A percentile compares a stretch with the other conserved stretches of the same genome.
Evolutionary conservation across 1,284 basidiomycete genomes (phyloP).

Genomic region (Sanghuangporus weigelae): DNA sequence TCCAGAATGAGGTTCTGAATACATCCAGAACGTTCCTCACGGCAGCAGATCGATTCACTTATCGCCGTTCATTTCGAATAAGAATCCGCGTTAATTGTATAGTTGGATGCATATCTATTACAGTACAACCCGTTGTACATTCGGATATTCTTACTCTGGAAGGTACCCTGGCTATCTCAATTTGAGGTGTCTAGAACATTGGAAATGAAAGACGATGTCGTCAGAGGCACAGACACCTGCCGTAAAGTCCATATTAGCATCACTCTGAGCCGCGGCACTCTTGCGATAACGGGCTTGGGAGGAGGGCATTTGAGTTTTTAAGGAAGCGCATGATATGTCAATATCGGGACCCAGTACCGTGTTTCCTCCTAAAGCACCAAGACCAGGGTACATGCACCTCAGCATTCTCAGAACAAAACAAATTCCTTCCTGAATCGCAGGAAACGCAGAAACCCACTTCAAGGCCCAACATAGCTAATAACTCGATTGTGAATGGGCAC

Average conservation of each 20-base stretch:
- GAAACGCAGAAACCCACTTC: neutral
- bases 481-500: neutral
- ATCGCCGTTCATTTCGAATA: too few species aligned
- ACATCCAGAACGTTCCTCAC: too few species aligned
- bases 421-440: neutral
- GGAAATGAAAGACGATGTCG: neutral
- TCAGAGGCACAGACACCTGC: neutral
- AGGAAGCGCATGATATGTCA: neutral
- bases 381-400: neutral
- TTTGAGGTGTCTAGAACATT: neutral
- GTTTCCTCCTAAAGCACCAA: neutral
- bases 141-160: too few species aligned
- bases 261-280: neutral
- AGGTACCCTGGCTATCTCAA: too few species aligned
- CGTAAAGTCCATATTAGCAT: neutral
- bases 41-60: too few species aligned
- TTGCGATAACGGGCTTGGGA: neutral
- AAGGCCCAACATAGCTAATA: neutral
- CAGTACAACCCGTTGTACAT: too few species aligned
- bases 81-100: too few species aligned
- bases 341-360: neutral
- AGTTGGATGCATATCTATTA: too few species aligned
- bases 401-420: neutral
- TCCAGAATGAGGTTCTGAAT: too few species aligned
- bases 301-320: too few species aligned